Conservation (phyloP, 2,329 filamentous ascomycete genomes). For the Xylariaceae sp. region DNA sequence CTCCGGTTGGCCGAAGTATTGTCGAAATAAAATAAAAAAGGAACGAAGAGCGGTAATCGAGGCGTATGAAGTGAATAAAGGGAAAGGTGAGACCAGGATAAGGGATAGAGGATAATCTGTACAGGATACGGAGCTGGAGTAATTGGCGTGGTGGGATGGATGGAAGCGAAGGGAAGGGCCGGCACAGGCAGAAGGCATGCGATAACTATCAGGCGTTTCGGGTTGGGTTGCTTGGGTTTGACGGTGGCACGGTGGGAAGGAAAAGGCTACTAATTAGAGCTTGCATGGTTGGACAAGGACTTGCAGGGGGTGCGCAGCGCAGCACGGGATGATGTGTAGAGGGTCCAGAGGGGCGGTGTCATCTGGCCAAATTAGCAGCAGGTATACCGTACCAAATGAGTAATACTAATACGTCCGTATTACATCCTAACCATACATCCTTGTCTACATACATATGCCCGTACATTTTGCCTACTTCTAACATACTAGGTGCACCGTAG, state of each 20-base stretch:
- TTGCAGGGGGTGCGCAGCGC: neutral
- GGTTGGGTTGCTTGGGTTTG: neutral
- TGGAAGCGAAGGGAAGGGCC: neutral
- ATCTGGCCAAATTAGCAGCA: neutral
- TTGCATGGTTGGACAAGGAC: neutral
- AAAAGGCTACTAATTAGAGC: constrained; percentile 18
- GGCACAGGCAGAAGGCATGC: neutral
- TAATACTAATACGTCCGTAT: too few relatives aligned
- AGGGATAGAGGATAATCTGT: too few relatives aligned
- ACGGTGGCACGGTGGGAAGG: neutral
- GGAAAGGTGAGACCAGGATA: too few relatives aligned
- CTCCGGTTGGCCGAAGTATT: too few relatives aligned
- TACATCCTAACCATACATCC: too few relatives aligned
- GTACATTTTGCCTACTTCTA: too few relatives aligned
- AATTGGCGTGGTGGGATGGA: neutral
- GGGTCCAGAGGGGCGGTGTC: constrained; percentile 21
- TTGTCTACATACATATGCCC: too few relatives aligned
- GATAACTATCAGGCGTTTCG: neutral
- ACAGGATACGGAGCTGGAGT: neutral
- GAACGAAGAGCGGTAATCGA: too few relatives aligned
- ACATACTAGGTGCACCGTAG: too few relatives aligned
- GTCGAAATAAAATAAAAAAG: too few relatives aligned
- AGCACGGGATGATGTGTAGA: neutral
- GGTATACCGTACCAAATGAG: too few relatives aligned
- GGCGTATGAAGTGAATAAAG: too few relatives aligned